Evolutionary conservation across 2,329 filamentous ascomycete genomes (phyloP).

Genomic region (Hypoxylon sp.): DNA sequence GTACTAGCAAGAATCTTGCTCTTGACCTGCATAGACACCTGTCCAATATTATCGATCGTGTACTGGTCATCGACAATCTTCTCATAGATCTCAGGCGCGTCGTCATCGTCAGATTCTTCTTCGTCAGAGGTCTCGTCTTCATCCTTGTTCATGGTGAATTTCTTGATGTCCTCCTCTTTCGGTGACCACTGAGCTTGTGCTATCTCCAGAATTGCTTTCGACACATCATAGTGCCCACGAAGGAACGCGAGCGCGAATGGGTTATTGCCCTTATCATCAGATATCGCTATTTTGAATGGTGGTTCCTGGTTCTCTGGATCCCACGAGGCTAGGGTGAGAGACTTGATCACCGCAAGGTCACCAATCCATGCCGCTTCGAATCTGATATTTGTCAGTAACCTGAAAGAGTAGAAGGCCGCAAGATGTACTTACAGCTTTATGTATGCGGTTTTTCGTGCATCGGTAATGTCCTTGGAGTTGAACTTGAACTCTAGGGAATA

Average conservation of each 20-base stretch:
- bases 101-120: slow-evolving; percentile 46
- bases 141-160: slow-evolving; percentile 56
- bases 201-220: slow-evolving; percentile 74
- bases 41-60: slow-evolving; percentile 79
- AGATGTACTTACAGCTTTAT: slow-evolving; percentile 63
- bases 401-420: neutral
- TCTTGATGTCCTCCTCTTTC: slow-evolving; percentile 59
- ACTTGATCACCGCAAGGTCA: slow-evolving; percentile 72
- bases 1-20: slow-evolving; percentile 65
- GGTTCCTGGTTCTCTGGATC: slow-evolving; percentile 59
- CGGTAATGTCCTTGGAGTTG: slow-evolving; percentile 63
- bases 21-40: slow-evolving; percentile 73
- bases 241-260: slow-evolving; percentile 76
- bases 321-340: slow-evolving; percentile 68
- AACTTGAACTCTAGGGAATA: slow-evolving; percentile 65
- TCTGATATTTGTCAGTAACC: slow-evolving; percentile 49
- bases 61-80: slow-evolving; percentile 72
- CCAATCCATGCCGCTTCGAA: slow-evolving; percentile 79
- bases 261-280: slow-evolving; percentile 59
- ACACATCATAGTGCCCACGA: slow-evolving; percentile 70
- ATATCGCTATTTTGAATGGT: slow-evolving; percentile 70
- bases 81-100: slow-evolving; percentile 55
- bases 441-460: slow-evolving; percentile 66
- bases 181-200: slow-evolving; percentile 72
- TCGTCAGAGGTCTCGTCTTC: slow-evolving; percentile 50